Evolutionary conservation across 352 stramenopile species (phyloP).

Genomic region (Pythium graminicola): DNA sequence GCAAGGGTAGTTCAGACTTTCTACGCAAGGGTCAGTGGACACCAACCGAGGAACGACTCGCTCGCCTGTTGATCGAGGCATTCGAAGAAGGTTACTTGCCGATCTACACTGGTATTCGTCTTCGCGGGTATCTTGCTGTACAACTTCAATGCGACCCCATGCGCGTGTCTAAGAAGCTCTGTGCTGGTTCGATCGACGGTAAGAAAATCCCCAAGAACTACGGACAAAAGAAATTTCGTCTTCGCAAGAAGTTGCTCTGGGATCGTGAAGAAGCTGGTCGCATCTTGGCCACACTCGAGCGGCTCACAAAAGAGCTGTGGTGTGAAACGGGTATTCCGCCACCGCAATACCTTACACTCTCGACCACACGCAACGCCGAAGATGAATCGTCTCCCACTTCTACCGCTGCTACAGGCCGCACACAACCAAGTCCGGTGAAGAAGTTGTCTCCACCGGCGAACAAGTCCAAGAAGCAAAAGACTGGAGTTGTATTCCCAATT

Average conservation of each 20-base stretch:
- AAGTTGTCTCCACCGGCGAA: constrained; percentile 29
- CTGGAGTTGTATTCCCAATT: constrained; percentile 49
- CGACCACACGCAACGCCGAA: constrained; percentile 44
- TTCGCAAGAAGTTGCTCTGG: constrained; percentile 52
- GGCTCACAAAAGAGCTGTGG: constrained; percentile 51
- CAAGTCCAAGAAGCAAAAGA: constrained; percentile 46
- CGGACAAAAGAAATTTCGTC: constrained; percentile 71
- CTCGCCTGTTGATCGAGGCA: constrained; percentile 51
- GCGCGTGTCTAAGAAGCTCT: constrained; percentile 79
- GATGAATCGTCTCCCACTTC: constrained; percentile 18
- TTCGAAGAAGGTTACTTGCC: constrained; percentile 70
- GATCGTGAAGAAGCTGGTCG: constrained; percentile 39
- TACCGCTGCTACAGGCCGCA: constrained; percentile 2
- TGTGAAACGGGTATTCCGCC: constrained; percentile 40
- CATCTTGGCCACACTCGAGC: constrained; percentile 40
- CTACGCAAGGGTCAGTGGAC: constrained; percentile 75
- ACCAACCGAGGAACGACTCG: constrained; percentile 52
- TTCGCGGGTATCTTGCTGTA: constrained; percentile 68
- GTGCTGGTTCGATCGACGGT: constrained; percentile 55
- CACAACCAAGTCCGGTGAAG: constrained; percentile 19
- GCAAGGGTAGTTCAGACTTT: constrained; percentile 59
- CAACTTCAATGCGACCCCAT: constrained; percentile 78
- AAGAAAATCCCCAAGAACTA: constrained; percentile 73
- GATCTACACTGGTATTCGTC: constrained; percentile 64
- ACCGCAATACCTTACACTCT: constrained; percentile 55